phyloP scores from a whole-genome alignment of 768 basidiomycete species.

The Collybiopsis confluens region DNA sequence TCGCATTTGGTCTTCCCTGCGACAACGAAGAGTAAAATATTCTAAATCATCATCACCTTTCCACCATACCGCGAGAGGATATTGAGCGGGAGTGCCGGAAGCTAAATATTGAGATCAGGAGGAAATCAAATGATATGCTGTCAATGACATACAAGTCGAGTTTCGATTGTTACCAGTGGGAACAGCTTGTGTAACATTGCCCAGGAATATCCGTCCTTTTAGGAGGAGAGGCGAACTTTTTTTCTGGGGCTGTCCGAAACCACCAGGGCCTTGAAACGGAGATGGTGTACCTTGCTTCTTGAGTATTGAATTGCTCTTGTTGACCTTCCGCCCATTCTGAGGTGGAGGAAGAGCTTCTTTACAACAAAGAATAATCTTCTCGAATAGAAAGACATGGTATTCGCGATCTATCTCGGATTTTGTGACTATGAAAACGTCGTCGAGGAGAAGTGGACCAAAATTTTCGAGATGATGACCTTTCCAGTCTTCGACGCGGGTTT shows the following conservation, averaged over 20 bases:
- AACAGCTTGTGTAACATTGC: slow-evolving; percentile 86
- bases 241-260: slow-evolving; percentile 52
- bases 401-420: slow-evolving; percentile 96
- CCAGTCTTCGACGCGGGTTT: slow-evolving; percentile 93
- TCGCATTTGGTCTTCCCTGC: slow-evolving; percentile 85
- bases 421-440: slow-evolving; percentile 93
- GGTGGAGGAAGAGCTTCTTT: slow-evolving; percentile 74
- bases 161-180: slow-evolving; percentile 49
- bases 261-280: slow-evolving; percentile 42
- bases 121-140: slow-evolving; percentile 2
- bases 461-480: slow-evolving; percentile 95
- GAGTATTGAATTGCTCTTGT: slow-evolving; percentile 84
- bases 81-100: slow-evolving; percentile 49
- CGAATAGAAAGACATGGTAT: slow-evolving; percentile 97
- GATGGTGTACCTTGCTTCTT: slow-evolving; percentile 70
- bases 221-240: slow-evolving; percentile 79
- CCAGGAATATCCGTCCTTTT: slow-evolving; percentile 95
- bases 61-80: slow-evolving; percentile 91
- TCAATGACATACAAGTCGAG: slow-evolving; percentile 50
- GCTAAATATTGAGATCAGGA: slow-evolving; percentile 24
- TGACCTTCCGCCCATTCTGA: slow-evolving; percentile 59
- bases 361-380: slow-evolving; percentile 98
- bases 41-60: slow-evolving; percentile 91
- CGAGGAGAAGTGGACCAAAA: slow-evolving; percentile 91
- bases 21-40: slow-evolving; percentile 90